Conservation (phyloP, 345 rosid genomes). For the Eucalyptus lansdowneana region DNA sequence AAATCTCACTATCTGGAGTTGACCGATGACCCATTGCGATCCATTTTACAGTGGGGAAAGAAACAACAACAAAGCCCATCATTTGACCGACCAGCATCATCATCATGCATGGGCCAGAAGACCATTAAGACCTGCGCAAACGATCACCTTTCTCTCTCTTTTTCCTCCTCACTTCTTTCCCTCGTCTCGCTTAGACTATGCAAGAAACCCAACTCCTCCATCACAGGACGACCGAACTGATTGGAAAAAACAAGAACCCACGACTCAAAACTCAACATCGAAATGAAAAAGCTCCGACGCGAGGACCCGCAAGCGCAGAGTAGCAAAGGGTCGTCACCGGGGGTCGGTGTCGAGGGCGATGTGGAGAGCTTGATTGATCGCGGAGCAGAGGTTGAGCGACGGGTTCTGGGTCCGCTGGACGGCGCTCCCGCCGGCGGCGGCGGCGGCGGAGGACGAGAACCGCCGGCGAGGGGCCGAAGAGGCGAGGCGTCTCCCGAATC, state of each 20-base stretch:
- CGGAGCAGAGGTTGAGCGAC: constrained; percentile 29
- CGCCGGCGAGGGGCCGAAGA: background rate
- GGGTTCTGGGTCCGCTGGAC: background rate
- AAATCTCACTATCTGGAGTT: background rate
- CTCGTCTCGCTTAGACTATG: background rate
- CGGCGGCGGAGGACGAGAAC: background rate
- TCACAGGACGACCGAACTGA: background rate
- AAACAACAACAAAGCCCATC: background rate
- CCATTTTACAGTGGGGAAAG: background rate
- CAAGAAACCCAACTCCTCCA: background rate
- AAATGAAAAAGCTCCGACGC: background rate
- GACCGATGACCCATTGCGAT: background rate
- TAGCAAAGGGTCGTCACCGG: constrained; percentile 6
- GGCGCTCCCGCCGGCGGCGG: background rate
- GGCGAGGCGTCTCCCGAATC: background rate
- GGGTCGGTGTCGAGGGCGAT: constrained; percentile 40
- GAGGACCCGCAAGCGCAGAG: background rate
- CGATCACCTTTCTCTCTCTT: background rate
- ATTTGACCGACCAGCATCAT: background rate
- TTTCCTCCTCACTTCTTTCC: background rate
- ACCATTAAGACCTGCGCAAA: background rate
- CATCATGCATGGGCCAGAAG: background rate
- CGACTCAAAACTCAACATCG: background rate
- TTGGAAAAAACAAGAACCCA: background rate
- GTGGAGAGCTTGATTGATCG: constrained; percentile 45